Conservation (phyloP, 805 yeast genomes). For the Cephaloascus albidus region DNA sequence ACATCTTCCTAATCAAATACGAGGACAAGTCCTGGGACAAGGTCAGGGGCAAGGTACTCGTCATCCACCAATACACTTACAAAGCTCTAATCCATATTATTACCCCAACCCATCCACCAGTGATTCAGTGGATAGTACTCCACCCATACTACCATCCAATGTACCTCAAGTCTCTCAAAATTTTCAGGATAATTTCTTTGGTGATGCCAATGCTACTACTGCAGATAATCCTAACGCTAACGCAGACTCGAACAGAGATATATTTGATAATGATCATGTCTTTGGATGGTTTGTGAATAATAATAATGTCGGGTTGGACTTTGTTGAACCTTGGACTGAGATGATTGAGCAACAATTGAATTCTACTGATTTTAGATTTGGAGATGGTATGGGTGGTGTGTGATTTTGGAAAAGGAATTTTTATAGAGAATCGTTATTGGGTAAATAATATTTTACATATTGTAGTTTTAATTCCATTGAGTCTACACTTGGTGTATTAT, state of each 20-base stretch:
- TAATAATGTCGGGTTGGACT: constrained; percentile 37
- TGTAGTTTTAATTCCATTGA: too few species aligned
- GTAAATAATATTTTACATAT: too few species aligned
- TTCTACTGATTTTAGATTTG: constrained; percentile 20
- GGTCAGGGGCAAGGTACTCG: too few species aligned
- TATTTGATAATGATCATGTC: constrained; percentile 16
- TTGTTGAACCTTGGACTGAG: constrained; percentile 74
- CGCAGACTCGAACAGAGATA: background rate
- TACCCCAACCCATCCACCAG: background rate
- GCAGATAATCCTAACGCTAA: background rate
- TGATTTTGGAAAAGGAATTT: too few species aligned
- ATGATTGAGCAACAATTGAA: constrained; percentile 61
- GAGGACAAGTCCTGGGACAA: too few species aligned
- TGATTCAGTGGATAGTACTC: background rate
- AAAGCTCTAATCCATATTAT: background rate
- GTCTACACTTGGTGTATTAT: too few species aligned
- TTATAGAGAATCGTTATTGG: too few species aligned
- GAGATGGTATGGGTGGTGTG: constrained; percentile 9
- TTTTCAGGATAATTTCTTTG: too few species aligned
- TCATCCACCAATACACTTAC: background rate
- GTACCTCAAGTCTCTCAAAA: background rate
- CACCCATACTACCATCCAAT: background rate
- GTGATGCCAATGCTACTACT: too few species aligned
- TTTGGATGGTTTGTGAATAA: constrained; percentile 40
- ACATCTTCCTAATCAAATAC: background rate